These are phyloP conservation scores for Fraxinus anomala DNA, from an alignment of 257 asterid genomes.

Conservation along the genomic window DNA sequence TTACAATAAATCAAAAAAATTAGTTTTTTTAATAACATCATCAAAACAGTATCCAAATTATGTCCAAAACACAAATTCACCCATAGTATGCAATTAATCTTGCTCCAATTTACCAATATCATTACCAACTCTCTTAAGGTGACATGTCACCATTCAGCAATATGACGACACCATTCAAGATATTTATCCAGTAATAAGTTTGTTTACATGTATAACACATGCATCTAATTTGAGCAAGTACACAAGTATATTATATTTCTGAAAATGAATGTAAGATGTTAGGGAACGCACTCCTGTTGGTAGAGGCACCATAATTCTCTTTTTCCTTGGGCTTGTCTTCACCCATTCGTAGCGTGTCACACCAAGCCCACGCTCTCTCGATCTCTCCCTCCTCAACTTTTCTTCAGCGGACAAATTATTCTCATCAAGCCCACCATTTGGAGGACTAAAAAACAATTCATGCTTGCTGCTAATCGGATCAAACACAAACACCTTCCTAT, in stretches of 20 bases:
- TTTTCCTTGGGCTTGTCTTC: constrained; percentile 62
- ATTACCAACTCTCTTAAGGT: background rate
- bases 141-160: background rate
- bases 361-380: constrained; percentile 91
- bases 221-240: background rate
- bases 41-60: background rate
- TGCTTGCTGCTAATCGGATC: constrained; percentile 66
- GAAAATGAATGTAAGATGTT: constrained; percentile 22
- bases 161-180: background rate
- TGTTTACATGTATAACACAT: background rate
- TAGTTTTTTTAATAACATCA: background rate
- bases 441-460: constrained; percentile 73
- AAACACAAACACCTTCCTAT: constrained; percentile 61
- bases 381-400: constrained; percentile 87
- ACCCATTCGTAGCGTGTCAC: constrained; percentile 96
- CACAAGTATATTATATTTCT: background rate
- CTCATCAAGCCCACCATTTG: constrained; percentile 96
- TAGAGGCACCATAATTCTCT: constrained; percentile 75
- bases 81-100: background rate
- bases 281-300: constrained; percentile 77
- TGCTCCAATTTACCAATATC: background rate
- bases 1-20: background rate
- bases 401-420: constrained; percentile 83
- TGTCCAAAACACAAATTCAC: background rate
- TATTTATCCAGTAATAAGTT: background rate